phyloP scores from a whole-genome alignment of 129 eudicot genomes.

The Arctium minus region DNA sequence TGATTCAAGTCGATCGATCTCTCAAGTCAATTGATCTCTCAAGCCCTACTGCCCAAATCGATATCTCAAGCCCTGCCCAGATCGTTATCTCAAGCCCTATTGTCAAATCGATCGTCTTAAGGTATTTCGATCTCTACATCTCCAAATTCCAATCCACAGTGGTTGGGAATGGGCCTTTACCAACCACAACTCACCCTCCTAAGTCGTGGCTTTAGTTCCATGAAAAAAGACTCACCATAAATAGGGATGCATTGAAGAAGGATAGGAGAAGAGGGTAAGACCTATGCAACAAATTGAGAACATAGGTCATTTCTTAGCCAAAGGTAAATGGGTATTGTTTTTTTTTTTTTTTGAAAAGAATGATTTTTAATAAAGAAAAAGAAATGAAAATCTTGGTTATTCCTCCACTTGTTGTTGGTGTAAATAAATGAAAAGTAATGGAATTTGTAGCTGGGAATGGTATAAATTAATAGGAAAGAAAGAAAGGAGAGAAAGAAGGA shows the following conservation, averaged over 20 bases:
- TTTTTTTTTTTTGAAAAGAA: not conserved
- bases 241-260: conserved; percentile 15
- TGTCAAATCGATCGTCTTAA: no score
- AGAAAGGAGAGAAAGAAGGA: conserved; percentile 16
- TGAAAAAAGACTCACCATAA: conserved; percentile 10
- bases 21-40: no score
- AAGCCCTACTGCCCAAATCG: no score
- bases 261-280: conserved; percentile 11
- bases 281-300: conserved; percentile 14
- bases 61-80: no score
- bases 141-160: no score
- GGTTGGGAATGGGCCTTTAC: no score
- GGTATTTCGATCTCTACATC: no score
- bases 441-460: conserved; percentile 37
- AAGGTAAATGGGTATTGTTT: conserved; percentile 36
- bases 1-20: no score
- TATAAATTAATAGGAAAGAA: no score
- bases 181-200: no score
- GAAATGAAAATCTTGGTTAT: conserved; percentile 32
- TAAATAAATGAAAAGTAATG: conserved; percentile 38
- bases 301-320: conserved; percentile 24
- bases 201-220: not conserved
- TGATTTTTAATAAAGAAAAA: not conserved
- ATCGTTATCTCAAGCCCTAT: no score
- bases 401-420: conserved; percentile 40